Percentiles rank a stretch among this genome's conserved stretches.
phyloP scores from a whole-genome alignment of 306 rosid genomes.

The Pachyrhizus erosus region DNA sequence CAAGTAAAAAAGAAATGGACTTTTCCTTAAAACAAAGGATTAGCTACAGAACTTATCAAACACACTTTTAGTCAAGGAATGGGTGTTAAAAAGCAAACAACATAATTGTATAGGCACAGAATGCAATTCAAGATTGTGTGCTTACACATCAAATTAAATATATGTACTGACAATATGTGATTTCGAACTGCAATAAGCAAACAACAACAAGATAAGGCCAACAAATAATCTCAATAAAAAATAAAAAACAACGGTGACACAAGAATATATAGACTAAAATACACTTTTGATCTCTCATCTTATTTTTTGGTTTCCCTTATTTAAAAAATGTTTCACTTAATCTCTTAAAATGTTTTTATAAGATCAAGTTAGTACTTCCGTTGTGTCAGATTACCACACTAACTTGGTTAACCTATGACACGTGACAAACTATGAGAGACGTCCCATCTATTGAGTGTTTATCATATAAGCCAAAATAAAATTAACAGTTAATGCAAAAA shows the following conservation, averaged over 20 bases:
- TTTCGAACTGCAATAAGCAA: neutral
- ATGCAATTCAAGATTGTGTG: neutral
- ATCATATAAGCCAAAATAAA: neutral
- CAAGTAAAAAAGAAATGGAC: slow-evolving; percentile 9
- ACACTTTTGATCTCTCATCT: neutral
- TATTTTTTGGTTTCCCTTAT: neutral
- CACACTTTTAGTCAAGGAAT: neutral
- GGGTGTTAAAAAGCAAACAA: neutral
- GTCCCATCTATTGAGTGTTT: neutral
- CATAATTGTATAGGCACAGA: neutral
- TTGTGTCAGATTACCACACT: neutral
- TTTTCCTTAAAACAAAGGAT: slow-evolving; percentile 2
- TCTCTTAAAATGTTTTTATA: neutral
- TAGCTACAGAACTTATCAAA: neutral
- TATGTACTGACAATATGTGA: neutral
- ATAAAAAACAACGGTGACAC: neutral
- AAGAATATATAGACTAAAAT: neutral
- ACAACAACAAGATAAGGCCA: neutral
- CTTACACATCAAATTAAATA: neutral
- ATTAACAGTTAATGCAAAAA: neutral
- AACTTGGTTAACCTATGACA: neutral
- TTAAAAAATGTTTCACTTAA: no score
- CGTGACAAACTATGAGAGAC: neutral
- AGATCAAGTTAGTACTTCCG: no score
- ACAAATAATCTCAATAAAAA: neutral